Percentiles rank a stretch among this genome's conserved stretches.
These are phyloP conservation scores for Spatholobus suberectus DNA, from an alignment of 306 rosid genomes.

Conservation along the genomic window DNA sequence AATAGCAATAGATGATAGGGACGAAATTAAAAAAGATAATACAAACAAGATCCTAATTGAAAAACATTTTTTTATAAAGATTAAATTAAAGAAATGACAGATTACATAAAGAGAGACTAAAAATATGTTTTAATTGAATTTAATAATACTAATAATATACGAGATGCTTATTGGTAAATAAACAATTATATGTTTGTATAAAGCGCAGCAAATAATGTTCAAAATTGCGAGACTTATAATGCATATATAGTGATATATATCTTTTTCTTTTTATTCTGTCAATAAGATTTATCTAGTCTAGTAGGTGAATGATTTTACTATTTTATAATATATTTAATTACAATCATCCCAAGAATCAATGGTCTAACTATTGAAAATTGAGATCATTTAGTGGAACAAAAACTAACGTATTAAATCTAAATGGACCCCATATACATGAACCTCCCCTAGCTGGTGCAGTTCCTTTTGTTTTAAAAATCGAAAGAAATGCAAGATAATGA, in stretches of 20 bases:
- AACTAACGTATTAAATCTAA: not conserved
- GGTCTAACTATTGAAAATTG: not conserved
- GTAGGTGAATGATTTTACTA: not conserved
- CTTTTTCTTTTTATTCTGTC: not conserved
- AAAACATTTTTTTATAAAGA: not conserved
- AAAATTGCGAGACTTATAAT: no score
- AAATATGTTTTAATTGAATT: not conserved
- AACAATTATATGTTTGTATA: not conserved
- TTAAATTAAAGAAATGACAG: not conserved
- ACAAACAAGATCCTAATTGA: not conserved
- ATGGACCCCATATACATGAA: slow-evolving; percentile 31
- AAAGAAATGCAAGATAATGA: slow-evolving; percentile 1
- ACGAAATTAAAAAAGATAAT: not conserved
- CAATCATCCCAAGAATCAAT: not conserved
- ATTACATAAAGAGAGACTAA: not conserved
- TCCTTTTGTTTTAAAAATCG: not conserved
- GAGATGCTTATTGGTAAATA: not conserved
- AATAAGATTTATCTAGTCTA: not conserved
- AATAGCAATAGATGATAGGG: not conserved
- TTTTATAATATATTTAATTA: not conserved
- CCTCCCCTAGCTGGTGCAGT: slow-evolving; percentile 25
- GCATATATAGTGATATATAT: no score
- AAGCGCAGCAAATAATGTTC: not conserved
- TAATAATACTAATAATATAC: not conserved
- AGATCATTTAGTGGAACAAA: not conserved